A percentile compares a stretch with the other conserved stretches of the same genome.
Conservation (phyloP, 2,329 filamentous ascomycete genomes). For the Atkinsonella texensis region DNA sequence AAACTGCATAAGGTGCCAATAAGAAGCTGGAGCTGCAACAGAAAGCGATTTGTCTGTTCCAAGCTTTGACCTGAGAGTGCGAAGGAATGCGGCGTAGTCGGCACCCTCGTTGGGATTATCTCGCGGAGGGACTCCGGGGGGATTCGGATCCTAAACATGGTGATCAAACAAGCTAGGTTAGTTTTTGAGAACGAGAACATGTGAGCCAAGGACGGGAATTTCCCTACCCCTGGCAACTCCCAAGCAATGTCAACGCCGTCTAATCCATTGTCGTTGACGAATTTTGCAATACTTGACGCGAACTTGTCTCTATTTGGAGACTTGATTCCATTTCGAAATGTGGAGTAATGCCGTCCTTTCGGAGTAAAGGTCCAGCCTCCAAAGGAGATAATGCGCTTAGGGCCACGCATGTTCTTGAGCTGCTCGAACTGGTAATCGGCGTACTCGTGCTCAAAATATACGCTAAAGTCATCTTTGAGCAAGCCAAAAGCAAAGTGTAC, state of each 20-base stretch:
- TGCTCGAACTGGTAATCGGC: slow-evolving; percentile 11
- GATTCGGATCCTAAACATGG: neutral
- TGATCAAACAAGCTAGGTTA: neutral
- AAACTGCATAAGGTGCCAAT: slow-evolving; percentile 22
- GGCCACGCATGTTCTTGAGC: slow-evolving; percentile 9
- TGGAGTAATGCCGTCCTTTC: slow-evolving; percentile 4
- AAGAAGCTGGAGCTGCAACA: slow-evolving; percentile 19
- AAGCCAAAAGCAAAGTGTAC: slow-evolving; percentile 25
- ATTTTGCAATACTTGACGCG: slow-evolving; percentile 20
- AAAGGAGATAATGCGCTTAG: slow-evolving; percentile 17
- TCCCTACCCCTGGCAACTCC: slow-evolving; percentile 21
- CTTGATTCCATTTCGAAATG: slow-evolving; percentile 11
- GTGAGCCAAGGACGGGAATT: neutral
- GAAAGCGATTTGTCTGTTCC: slow-evolving; percentile 14
- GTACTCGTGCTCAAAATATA: slow-evolving; percentile 7
- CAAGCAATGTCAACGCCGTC: slow-evolving; percentile 31
- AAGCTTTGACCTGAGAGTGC: neutral
- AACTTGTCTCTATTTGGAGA: slow-evolving; percentile 21
- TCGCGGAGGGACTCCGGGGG: neutral
- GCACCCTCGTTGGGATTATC: neutral
- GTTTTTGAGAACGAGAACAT: neutral
- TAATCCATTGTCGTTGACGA: slow-evolving; percentile 23
- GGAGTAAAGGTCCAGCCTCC: slow-evolving; percentile 18
- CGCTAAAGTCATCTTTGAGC: slow-evolving; percentile 12
- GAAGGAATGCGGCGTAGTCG: slow-evolving; percentile 1